Evolutionary conservation across 257 asterid species (phyloP).

Genomic region (Fraxinus americana): DNA sequence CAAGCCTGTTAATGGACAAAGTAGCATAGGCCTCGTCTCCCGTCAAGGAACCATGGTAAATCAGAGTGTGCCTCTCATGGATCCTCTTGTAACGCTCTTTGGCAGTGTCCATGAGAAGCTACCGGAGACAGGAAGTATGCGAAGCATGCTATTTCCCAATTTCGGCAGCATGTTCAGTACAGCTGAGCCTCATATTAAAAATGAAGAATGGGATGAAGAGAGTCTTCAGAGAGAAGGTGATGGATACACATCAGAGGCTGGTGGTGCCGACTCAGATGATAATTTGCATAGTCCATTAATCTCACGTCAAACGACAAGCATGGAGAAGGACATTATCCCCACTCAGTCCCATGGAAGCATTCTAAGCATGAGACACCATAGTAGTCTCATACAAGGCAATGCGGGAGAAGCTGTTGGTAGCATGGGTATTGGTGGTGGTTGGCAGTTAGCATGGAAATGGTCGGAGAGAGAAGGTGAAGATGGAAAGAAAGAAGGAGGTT

Average conservation of each 20-base stretch:
- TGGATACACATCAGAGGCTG: constrained; percentile 40
- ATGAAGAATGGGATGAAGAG: constrained; percentile 82
- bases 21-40: constrained; percentile 60
- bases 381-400: constrained; percentile 15
- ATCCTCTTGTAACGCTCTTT: constrained; percentile 75
- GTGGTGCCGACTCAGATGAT: constrained; percentile 48
- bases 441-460: constrained; percentile 36
- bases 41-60: constrained; percentile 69
- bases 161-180: constrained; percentile 86
- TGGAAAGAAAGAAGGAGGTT: constrained; percentile 28
- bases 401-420: constrained; percentile 18
- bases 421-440: constrained; percentile 34
- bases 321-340: constrained; percentile 47
- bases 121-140: constrained; percentile 66
- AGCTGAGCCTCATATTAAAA: constrained; percentile 45
- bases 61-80: constrained; percentile 58
- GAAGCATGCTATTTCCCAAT: constrained; percentile 84
- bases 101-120: constrained; percentile 82
- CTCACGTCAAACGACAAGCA: constrained; percentile 67
- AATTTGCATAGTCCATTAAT: constrained; percentile 70
- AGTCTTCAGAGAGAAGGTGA: constrained; percentile 64
- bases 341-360: constrained; percentile 22
- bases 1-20: constrained; percentile 60
- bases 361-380: constrained; percentile 18
- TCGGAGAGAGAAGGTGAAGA: constrained; percentile 23